Percentiles rank a stretch among this genome's conserved stretches.
phyloP scores from a whole-genome alignment of 2,329 filamentous ascomycete species.

The Penicillium janthinellum region DNA sequence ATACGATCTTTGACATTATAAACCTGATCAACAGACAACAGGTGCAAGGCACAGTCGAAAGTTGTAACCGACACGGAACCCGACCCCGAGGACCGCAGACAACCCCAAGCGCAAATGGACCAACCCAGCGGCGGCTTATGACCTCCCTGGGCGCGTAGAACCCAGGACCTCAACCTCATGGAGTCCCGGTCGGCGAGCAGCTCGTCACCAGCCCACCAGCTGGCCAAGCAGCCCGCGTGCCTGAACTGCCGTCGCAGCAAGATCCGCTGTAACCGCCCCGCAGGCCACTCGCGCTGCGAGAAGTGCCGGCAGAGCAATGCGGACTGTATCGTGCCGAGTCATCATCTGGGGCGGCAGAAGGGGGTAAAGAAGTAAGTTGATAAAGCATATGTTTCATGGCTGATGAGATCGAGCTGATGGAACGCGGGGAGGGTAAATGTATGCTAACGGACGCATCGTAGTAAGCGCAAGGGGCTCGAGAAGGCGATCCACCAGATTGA shows the following conservation, averaged over 20 bases:
- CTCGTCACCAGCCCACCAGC: constrained; percentile 8
- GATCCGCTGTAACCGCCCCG: constrained; percentile 65
- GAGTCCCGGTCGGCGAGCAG: constrained; percentile 11
- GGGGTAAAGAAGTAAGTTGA: constrained; percentile 69
- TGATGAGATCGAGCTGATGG: neutral
- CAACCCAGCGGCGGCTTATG: neutral
- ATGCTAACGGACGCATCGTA: constrained; percentile 36
- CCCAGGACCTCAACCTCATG: constrained; percentile 10
- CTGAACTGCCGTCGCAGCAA: constrained; percentile 68
- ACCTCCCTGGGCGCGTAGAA: neutral
- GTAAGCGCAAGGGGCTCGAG: constrained; percentile 72
- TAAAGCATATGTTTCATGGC: neutral
- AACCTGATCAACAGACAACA: neutral
- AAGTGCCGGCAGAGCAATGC: constrained; percentile 60
- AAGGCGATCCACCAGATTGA: constrained; percentile 75
- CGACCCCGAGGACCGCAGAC: neutral
- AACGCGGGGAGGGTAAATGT: neutral
- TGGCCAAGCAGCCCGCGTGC: constrained; percentile 54
- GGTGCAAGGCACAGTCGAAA: neutral
- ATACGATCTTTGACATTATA: neutral
- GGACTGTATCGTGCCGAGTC: constrained; percentile 71
- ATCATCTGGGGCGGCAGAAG: constrained; percentile 72
- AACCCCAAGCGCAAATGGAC: neutral
- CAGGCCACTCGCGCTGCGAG: constrained; percentile 58
- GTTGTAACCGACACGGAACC: neutral